A percentile compares a stretch with the other conserved stretches of the same genome.
Conservation (phyloP, 345 rosid species). For the Clarkia xantiana region DNA sequence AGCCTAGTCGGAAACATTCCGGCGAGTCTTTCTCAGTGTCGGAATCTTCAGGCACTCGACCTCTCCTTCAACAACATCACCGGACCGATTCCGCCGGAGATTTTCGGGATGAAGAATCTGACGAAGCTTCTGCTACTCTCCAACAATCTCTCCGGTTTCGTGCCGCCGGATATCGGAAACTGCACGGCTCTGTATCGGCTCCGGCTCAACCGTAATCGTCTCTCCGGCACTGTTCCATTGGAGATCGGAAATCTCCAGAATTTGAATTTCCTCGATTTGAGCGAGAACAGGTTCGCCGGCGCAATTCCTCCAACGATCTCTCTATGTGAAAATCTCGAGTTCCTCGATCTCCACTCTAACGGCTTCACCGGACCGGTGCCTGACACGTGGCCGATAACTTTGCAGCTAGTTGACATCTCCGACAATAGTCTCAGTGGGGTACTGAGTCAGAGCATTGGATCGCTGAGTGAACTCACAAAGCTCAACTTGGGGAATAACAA, state of each 20-base stretch:
- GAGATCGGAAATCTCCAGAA: slow-evolving; percentile 52
- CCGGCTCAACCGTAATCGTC: slow-evolving; percentile 53
- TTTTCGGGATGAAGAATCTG: slow-evolving; percentile 58
- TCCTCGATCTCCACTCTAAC: slow-evolving; percentile 70
- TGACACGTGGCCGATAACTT: slow-evolving; percentile 43
- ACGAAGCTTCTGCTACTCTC: slow-evolving; percentile 71
- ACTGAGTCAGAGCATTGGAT: slow-evolving; percentile 44
- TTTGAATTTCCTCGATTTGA: slow-evolving; percentile 66
- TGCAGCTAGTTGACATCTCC: slow-evolving; percentile 59
- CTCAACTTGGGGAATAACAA: slow-evolving; percentile 57
- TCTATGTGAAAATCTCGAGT: slow-evolving; percentile 53
- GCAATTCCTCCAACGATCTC: slow-evolving; percentile 43
- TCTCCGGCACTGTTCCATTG: slow-evolving; percentile 59
- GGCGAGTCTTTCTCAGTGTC: slow-evolving; percentile 45
- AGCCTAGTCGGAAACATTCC: slow-evolving; percentile 66
- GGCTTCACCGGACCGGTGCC: slow-evolving; percentile 58
- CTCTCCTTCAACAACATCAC: slow-evolving; percentile 69
- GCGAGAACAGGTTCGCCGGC: slow-evolving; percentile 50
- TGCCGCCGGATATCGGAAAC: slow-evolving; percentile 77
- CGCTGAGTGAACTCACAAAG: slow-evolving; percentile 56
- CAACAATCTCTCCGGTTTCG: slow-evolving; percentile 59
- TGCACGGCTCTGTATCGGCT: slow-evolving; percentile 56
- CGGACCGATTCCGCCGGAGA: slow-evolving; percentile 52
- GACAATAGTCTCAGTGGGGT: slow-evolving; percentile 58
- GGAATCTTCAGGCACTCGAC: slow-evolving; percentile 78